A percentile compares a stretch with the other conserved stretches of the same genome.
Conservation (phyloP, 345 rosid species). For the Gossypium longicalyx region DNA sequence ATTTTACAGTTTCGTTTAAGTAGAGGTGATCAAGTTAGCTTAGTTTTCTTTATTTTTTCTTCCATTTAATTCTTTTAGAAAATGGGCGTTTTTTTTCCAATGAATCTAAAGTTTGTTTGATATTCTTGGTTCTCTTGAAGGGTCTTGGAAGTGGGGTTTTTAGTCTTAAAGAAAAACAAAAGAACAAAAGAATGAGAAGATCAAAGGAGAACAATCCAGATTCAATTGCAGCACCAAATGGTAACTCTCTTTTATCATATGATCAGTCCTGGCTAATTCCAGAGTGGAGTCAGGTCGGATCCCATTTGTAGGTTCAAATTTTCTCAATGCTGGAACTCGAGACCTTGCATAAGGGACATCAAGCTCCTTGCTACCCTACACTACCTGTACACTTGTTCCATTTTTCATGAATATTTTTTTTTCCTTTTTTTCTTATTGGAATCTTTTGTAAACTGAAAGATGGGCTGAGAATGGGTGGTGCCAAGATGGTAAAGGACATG, state of each 20-base stretch:
- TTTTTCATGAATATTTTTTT: not conserved
- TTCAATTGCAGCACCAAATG: not conserved
- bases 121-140: conserved; percentile 6
- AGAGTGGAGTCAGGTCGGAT: too few species aligned
- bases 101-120: not conserved
- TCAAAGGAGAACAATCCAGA: conserved; percentile 15
- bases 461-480: not conserved
- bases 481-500: conserved; percentile 1
- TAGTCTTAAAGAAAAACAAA: not conserved
- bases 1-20: not conserved
- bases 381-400: too few species aligned
- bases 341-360: too few species aligned
- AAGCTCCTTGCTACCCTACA: too few species aligned
- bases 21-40: not conserved
- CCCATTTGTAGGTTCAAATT: too few species aligned
- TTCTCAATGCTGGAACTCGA: too few species aligned
- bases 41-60: not conserved
- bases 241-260: not conserved
- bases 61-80: conserved; percentile 1
- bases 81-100: not conserved
- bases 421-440: not conserved
- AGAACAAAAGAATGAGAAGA: conserved; percentile 4
- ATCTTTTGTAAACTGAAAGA: not conserved
- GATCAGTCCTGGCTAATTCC: not conserved
- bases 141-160: conserved; percentile 2